Evolutionary conservation across 345 rosid genomes (phyloP), one percentile per base, ranked within the genome.

Genomic region (Moricandia moricandioides): DNA sequence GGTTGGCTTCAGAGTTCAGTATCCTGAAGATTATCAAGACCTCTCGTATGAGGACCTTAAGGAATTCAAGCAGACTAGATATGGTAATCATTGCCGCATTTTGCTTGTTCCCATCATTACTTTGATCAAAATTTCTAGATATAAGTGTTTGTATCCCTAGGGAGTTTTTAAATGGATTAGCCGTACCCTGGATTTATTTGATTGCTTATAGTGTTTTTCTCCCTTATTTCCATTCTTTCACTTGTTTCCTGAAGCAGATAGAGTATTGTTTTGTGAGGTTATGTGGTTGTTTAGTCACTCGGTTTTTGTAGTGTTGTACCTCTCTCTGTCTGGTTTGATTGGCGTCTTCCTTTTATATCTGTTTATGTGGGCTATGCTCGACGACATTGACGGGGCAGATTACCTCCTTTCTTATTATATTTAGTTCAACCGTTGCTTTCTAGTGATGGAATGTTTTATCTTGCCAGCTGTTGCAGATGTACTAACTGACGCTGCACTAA

Each of bases 31-130:
- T 80, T 80, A 92, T 84, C 94, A 90, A 82, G 84, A 83, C 75
- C 97, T 95, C 75, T 88, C 98, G 67, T 82, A 77, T 49, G 97
- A 95, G 81, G 99, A 95, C 84, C 99, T 92, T 76, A 92, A 87
- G 84, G 99, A 95, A 67, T 92, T 95, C 78, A 92, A 92, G 84
- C 96, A 92, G 70, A 89, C 96, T 43, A 89, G 99, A 95, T 92
- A 90, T 85, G 99, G 97, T 95, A 92, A 78, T 61, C 37, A 27
- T 27, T 59, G 43, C 71, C 11, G 51, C 18, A 11, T 72, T 43
- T 35, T 68, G 7, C 81, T 27, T 78, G 65, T 52, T 70, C 39
- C 66, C 58, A 58, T 58, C 58, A 65, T 59, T 66, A 49, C 37
- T 34, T 40, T 62, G 17, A 45, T 57, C 66, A 10, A 55, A 56